phyloP scores from a whole-genome alignment of 495 filamentous ascomycete genomes.

The Penicillium silybi region DNA sequence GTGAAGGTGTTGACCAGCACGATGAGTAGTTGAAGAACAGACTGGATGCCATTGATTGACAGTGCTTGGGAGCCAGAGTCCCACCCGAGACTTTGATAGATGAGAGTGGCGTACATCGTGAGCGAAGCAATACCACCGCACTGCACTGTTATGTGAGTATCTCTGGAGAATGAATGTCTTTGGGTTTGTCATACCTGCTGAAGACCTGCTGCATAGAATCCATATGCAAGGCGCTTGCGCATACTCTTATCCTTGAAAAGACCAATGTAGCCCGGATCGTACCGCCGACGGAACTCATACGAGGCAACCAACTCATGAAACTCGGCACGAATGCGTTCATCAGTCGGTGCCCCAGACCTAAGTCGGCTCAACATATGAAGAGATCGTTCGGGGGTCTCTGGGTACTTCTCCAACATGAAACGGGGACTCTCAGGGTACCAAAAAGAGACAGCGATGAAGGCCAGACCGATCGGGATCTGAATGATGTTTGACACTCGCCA shows the following conservation, averaged over 20 bases:
- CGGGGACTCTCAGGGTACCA: constrained; percentile 34
- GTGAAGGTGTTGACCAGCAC: constrained; percentile 39
- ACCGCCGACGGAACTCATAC: constrained; percentile 26
- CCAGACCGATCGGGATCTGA: constrained; percentile 34
- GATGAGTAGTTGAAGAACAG: constrained; percentile 33
- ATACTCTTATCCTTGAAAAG: constrained; percentile 30
- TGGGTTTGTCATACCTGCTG: constrained; percentile 20
- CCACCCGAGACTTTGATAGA: constrained; percentile 37
- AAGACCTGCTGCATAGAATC: constrained; percentile 32
- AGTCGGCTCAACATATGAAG: constrained; percentile 26
- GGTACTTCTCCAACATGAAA: constrained; percentile 32
- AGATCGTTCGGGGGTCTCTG: constrained; percentile 27
- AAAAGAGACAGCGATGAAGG: constrained; percentile 32
- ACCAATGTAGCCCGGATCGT: constrained; percentile 26
- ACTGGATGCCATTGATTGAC: constrained; percentile 34
- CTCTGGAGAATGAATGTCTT: neutral
- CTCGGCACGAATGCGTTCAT: constrained; percentile 28
- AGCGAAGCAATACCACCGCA: constrained; percentile 17
- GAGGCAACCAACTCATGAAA: constrained; percentile 37
- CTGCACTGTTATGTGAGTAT: constrained; percentile 3
- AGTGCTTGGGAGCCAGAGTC: constrained; percentile 31
- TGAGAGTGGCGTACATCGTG: constrained; percentile 36
- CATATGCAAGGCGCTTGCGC: constrained; percentile 33
- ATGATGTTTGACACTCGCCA: constrained; percentile 36
- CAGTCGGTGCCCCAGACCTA: constrained; percentile 22